These are phyloP conservation scores for Sclerotinia minor DNA, from an alignment of 2,329 filamentous ascomycete species.

Conservation along the genomic window DNA sequence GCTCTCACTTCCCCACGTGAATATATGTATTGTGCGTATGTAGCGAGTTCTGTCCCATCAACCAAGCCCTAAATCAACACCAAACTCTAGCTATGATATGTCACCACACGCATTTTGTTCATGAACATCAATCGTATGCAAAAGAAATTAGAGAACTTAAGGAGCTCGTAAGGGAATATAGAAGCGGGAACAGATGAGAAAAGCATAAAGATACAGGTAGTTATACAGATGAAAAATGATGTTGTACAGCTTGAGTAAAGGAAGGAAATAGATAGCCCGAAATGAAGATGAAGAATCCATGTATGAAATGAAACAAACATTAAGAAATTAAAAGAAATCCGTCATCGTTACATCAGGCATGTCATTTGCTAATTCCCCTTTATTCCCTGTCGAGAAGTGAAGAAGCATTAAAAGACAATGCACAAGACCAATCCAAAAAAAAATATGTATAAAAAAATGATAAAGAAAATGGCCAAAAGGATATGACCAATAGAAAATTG, in stretches of 20 bases:
- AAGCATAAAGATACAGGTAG: background rate
- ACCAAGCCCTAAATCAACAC: background rate
- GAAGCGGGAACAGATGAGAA: background rate
- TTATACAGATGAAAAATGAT: slow-evolving; percentile 12
- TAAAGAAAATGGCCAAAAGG: background rate
- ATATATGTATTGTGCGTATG: slow-evolving; percentile 19
- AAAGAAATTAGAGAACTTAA: background rate
- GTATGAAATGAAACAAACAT: slow-evolving; percentile 5
- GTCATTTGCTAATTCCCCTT: slow-evolving; percentile 1
- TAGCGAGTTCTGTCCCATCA: slow-evolving; percentile 14
- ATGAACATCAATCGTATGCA: slow-evolving; percentile 19
- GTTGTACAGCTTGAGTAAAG: background rate
- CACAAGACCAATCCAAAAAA: background rate
- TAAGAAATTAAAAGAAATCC: slow-evolving; percentile 4
- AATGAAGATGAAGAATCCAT: slow-evolving; percentile 7
- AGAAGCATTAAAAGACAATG: background rate
- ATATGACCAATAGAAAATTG: too few relatives aligned
- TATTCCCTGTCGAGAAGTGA: background rate
- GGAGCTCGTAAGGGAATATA: background rate
- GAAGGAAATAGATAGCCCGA: background rate
- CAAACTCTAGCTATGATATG: background rate
- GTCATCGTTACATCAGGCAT: slow-evolving; percentile 17
- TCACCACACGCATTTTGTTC: slow-evolving; percentile 20
- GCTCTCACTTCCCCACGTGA: background rate
- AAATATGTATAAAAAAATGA: background rate